Evolutionary conservation across 2,329 filamentous ascomycete species (phyloP), one percentile per base, ranked within the genome.

Genomic region (Aspergillus bombycis): DNA sequence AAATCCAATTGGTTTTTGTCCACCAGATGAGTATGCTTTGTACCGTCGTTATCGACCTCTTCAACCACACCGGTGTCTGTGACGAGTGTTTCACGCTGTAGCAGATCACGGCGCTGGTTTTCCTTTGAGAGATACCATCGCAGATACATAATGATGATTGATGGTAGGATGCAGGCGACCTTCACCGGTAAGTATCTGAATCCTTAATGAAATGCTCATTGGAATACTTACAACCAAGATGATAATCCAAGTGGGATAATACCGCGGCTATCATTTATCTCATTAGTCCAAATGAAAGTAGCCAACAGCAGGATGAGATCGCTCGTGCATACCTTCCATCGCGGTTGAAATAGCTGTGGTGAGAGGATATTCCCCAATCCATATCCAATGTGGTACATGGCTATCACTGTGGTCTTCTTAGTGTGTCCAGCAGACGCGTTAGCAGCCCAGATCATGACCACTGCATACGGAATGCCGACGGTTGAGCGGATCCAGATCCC

Each of bases 291-390:
- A 28, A 9, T 16, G 14, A 28, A 23, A 2, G 23, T 9, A 28
- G 23, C 8, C 4, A 16, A 43, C 21, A 56, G 4, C 9, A 1
- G 0, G 8, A 61, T 28, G 3, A 21, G 12, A n/a, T 41, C 38
- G 19, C 19, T 41, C 9, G 12, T 26, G n/a, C 61, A 23, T 23
- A 70, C 68, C 57, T 73, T 76, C 57, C 77, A 76, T 2, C 73
- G 66, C 3, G 74, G 72, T 58, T 76, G 74, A 61, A 81, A 82
- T 0, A 78, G 77, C 60, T 81, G 78, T 2, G 79, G 80, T 0
- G 74, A 77, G 48, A 81, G 80, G 48, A 81, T 80, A 64, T 81
- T 81, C 11, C 80, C 79, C 12, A 80, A 68, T 0, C 75, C 76
- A 55, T 80, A 79, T 2, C 74, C 75, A 28, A 79, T 75, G 45